Base-by-base conservation (phyloP, 2,329 filamentous ascomycete genomes). In the Curvularia sp. region DNA sequence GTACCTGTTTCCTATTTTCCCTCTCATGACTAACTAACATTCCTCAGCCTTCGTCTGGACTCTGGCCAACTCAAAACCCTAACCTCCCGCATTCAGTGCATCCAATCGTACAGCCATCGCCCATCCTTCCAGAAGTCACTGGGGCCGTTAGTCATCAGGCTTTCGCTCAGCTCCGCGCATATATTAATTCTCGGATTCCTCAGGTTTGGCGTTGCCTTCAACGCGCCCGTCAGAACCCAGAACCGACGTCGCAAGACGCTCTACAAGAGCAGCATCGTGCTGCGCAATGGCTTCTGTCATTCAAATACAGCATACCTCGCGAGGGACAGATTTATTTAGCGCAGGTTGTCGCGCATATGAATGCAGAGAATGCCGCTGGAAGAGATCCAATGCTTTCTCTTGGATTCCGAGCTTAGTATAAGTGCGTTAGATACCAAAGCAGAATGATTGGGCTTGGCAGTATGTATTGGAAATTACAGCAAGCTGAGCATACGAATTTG, bases 141-240 rank as follows among this genome's bases (percentile, higher is more conserved):
- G 13, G 26, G 26, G n/a, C 33, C 24, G 26, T 26, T 8, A 33
- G n/a, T 15, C 38, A 39, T 15, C 43, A 53, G 39, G n/a, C 28
- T 7, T 57, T 49, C 5, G 22, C 30, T 13, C 33, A 57, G 6
- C 22, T 61, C 22, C 42, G 42, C 15, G 24, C 20, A 9, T 48
- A 49, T 12, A 58, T 58, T n/a, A 48, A 58, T 13, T 26, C 28
- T 10, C n/a, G 54, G 22, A 2, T 58, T 4, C 42, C 55, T 10
- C 20, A 39, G 24, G 28, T 58, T 5, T 58, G 55, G 55, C 22
- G 44, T 7, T 55, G 24, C 33, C 35, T 58, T 2, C 41, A 26
- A 22, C 8, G 56, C 26, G 20, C 18, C 20, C 4, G 15, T 18
- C 26, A 41, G 24, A 33, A 8, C 0, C 5, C 44, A 18, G 22